These are phyloP conservation scores for Alternaria brassicae DNA, from an alignment of 2,329 filamentous ascomycete genomes.

Conservation along the genomic window DNA sequence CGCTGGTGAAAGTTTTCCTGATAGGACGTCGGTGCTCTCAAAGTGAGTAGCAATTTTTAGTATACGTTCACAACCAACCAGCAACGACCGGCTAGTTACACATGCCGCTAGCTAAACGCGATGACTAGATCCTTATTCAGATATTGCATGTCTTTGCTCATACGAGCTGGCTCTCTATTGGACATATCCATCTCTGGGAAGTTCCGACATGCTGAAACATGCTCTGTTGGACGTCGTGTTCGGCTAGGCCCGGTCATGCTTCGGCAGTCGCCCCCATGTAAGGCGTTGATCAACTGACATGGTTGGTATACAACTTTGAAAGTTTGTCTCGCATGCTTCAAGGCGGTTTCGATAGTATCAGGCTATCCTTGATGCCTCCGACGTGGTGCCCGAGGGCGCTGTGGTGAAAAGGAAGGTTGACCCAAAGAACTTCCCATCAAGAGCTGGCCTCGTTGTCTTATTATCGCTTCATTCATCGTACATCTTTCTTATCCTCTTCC, in stretches of 20 bases:
- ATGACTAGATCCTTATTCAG: background rate
- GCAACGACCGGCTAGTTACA: background rate
- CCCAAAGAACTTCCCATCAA: background rate
- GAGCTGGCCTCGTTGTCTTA: conserved; percentile 15
- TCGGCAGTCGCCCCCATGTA: conserved; percentile 4
- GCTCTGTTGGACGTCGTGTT: conserved; percentile 7
- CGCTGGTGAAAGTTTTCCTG: background rate
- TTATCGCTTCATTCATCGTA: background rate
- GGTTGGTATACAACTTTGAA: background rate
- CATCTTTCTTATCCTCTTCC: background rate
- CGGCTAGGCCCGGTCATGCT: background rate
- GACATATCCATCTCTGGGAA: background rate
- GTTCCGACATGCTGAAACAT: conserved; percentile 18
- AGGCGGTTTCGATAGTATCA: conserved; percentile 15
- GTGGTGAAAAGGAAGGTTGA: conserved; percentile 13
- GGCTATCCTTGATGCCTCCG: conserved; percentile 4
- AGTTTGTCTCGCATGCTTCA: conserved; percentile 16
- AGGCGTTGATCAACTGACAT: background rate
- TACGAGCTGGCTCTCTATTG: background rate
- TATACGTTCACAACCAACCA: background rate
- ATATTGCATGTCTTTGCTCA: background rate
- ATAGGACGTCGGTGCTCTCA: background rate
- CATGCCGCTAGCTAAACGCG: background rate
- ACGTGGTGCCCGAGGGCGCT: conserved; percentile 1
- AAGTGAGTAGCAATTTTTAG: background rate